A percentile compares a stretch with the other conserved stretches of the same genome.
phyloP scores from a whole-genome alignment of 768 basidiomycete species.

The Serpula lacrymans region DNA sequence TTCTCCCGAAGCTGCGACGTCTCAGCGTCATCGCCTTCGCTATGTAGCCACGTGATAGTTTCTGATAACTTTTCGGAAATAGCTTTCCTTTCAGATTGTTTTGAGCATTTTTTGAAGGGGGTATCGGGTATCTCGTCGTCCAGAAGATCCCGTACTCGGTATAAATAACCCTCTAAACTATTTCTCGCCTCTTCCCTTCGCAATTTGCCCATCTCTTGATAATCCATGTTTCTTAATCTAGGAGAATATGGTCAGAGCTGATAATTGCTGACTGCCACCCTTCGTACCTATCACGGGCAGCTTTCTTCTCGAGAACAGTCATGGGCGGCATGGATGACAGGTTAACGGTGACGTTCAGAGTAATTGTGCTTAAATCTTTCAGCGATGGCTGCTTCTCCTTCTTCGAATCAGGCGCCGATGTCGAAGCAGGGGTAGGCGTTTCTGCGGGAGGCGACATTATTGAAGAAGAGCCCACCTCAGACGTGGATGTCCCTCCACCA shows the following conservation, averaged over 20 bases:
- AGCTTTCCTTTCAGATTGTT: conserved; percentile 61
- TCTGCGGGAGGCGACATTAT: conserved; percentile 30
- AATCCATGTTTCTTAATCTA: conserved; percentile 78
- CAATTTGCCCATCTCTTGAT: conserved; percentile 70
- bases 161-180: conserved; percentile 89
- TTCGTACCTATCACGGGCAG: conserved; percentile 66
- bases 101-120: conserved; percentile 86
- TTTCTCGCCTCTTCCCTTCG: conserved; percentile 90
- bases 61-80: conserved; percentile 68
- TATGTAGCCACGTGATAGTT: conserved; percentile 78
- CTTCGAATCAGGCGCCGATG: conserved; percentile 24
- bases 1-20: conserved; percentile 73
- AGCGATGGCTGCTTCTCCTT: conserved; percentile 33
- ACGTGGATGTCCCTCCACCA: conserved; percentile 49
- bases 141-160: conserved; percentile 81
- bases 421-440: conserved; percentile 29
- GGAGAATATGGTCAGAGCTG: conserved; percentile 4
- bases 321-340: conserved; percentile 62
- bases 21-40: conserved; percentile 79
- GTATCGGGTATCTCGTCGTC: conserved; percentile 60
- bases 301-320: conserved; percentile 72
- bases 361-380: conserved; percentile 59
- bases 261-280: neutral
- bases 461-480: conserved; percentile 24
- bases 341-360: conserved; percentile 61